Evolutionary conservation across 2,329 filamentous ascomycete species (phyloP).

Genomic region (Neophaeococcomyces mojaviensis): DNA sequence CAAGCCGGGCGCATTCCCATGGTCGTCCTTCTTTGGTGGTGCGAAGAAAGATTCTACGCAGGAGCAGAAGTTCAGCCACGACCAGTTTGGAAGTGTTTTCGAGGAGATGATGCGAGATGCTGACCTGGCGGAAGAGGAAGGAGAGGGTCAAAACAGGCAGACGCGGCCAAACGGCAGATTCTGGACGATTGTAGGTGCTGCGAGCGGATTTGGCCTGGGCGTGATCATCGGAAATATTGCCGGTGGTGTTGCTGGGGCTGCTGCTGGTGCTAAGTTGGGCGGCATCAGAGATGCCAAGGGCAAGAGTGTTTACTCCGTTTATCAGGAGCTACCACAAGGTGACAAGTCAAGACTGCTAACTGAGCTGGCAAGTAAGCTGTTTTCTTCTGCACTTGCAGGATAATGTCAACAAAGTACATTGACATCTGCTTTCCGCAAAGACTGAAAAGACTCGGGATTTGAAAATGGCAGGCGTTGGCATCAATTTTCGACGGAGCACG

Average conservation of each 20-base stretch:
- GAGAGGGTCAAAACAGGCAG: slow-evolving; percentile 29
- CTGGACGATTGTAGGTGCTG: slow-evolving; percentile 77
- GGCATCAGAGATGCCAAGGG: slow-evolving; percentile 81
- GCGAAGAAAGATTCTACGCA: slow-evolving; percentile 33
- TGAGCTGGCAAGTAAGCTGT: slow-evolving; percentile 78
- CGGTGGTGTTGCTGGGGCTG: slow-evolving; percentile 78
- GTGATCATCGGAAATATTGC: slow-evolving; percentile 94
- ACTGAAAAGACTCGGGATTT: too few relatives aligned
- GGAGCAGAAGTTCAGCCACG: slow-evolving; percentile 55
- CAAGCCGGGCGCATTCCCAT: slow-evolving; percentile 56
- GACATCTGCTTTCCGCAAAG: too few relatives aligned
- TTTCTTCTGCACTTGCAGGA: slow-evolving; percentile 37
- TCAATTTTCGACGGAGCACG: too few relatives aligned
- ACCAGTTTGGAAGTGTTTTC: slow-evolving; percentile 82
- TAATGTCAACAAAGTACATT: background rate
- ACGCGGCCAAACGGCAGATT: slow-evolving; percentile 60
- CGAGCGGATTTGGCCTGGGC: slow-evolving; percentile 81
- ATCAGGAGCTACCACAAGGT: slow-evolving; percentile 72
- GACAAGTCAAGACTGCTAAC: slow-evolving; percentile 75
- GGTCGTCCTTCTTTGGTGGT: slow-evolving; percentile 47
- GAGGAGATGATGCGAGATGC: slow-evolving; percentile 86
- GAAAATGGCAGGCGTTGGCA: too few relatives aligned
- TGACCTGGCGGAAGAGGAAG: slow-evolving; percentile 66
- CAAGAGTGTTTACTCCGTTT: slow-evolving; percentile 92
- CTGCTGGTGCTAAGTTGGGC: slow-evolving; percentile 87